Base-by-base conservation (phyloP, 805 yeast species). In the Hanseniaspora hatyaiensis region DNA sequence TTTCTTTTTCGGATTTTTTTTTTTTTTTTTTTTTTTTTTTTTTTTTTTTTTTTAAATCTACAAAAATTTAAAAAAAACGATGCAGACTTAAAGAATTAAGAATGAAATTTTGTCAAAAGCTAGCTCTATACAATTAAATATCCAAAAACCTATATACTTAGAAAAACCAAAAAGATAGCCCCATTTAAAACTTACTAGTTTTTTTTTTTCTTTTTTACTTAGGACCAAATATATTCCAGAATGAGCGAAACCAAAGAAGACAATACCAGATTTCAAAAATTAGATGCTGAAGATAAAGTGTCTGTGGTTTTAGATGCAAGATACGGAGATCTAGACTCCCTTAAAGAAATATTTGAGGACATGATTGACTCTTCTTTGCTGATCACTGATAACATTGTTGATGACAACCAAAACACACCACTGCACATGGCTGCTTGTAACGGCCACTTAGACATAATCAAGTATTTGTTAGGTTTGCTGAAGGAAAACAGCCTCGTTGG, bases 391-490 rank as follows among this genome's bases (percentile, higher is more conserved):
- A 24, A 36, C 22, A 43, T 43, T 15, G 23, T 24, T 18, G 48
- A 43, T 30, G 48, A 34, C 13, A 43, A 43, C 38, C 15, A 71
- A 33, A 75, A 83, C 44, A 84, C 95, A 0, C 82, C 95, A 6
- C 66, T 92, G 42, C 99, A 92, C 61, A 84, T 85, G 88, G 96
- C 97, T 0, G 79, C 94, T 20, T 98, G 94, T 23, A 92, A 92
- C 64, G 98, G 96, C 1, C 94, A 89, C 60, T 53, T 67, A 4
- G 87, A 79, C 26, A 76, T 79, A 3, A 74, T 83, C 22, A 64
- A 73, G 56, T 82, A 72, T 55, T 61, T 87, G 22, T 59, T 86
- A 28, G 65, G 73, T 0, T 58, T 76, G 24, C 57, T 71, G 0
- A 61, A 67, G 28, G 65, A 62, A 6, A 53, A 53, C 20, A 46